Base-by-base conservation (phyloP, 805 yeast species). In the Kuraishia piskuri region DNA sequence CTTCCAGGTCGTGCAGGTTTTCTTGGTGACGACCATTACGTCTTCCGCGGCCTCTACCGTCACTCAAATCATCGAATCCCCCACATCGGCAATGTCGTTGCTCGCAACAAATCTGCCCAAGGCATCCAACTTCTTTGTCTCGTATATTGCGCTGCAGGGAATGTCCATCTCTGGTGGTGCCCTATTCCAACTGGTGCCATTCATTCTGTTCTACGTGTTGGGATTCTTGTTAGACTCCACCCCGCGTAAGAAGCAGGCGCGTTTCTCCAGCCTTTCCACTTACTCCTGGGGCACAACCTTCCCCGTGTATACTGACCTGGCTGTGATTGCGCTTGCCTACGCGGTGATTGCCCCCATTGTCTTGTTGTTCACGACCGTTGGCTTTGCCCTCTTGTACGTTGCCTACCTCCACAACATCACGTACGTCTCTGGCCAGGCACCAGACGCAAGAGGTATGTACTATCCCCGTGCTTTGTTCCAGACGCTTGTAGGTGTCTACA, bases 401-500 rank as follows among this genome's bases (percentile, higher is more conserved):
- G 90, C 96, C 1, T 89, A 80, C 71, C 67, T 85, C 61, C 85
- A 92, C 77, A 90, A 86, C 68, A 72, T 88, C 60, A 76, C 84
- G 24, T 92, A 88, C 69, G 84, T 87, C 24, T 77, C 73, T 58
- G 74, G 77, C 48, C 90, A 85, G 60, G 73, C 83, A 20, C 74
- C 88, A 20, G 96, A 91, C 63, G 72, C 83, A 20, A 77, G 92
- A 63, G 99, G 99, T 52, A 71, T 76, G 50, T 84, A 86, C 71
- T 94, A 90, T 66, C 94, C 96, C 56, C 80, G 89, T 57, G 97
- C 97, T 1, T 68, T 92, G 52, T 87, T 83, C 73, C 97, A 92
- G 71, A 85, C 95, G 0, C 77, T 92, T 65, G 84, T 84, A 44
- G 99, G 99, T 54, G 68, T 94, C 48, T 92, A 92, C 67, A 67